A percentile compares a stretch with the other conserved stretches of the same genome.
These are phyloP conservation scores for Plasmodium malariae DNA, from an alignment of 169 alveolate genomes.

Conservation along the genomic window DNA sequence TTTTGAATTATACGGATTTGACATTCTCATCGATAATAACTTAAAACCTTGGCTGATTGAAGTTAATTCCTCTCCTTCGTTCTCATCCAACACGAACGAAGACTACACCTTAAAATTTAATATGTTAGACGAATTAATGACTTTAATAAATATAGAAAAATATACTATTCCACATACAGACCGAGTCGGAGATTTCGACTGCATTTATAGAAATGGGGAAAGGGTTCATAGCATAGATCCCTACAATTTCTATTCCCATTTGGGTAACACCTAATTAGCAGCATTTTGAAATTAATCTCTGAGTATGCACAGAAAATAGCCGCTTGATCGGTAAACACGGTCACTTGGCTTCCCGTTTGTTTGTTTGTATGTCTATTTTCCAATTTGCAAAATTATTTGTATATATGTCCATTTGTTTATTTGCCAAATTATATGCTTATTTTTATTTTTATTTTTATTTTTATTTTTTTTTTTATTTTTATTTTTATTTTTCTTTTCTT, in stretches of 20 bases:
- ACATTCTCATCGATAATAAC: slow-evolving; percentile 92
- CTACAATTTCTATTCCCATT: slow-evolving; percentile 17
- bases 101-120: slow-evolving; percentile 92
- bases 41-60: slow-evolving; percentile 97
- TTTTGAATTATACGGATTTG: slow-evolving; percentile 96
- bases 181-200: slow-evolving; percentile 66
- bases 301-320: too few species aligned
- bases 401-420: neutral
- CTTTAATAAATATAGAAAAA: slow-evolving; percentile 92
- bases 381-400: too few species aligned
- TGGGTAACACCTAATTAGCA: slow-evolving; percentile 36
- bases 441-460: neutral
- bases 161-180: slow-evolving; percentile 57
- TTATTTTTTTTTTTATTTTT: neutral
- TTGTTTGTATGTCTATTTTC: too few species aligned
- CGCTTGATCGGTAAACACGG: too few species aligned
- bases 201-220: slow-evolving; percentile 54
- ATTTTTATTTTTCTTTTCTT: neutral
- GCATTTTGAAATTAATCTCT: too few species aligned
- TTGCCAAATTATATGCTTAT: neutral
- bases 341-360: too few species aligned
- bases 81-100: slow-evolving; percentile 89
- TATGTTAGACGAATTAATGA: slow-evolving; percentile 92
- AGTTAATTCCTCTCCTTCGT: slow-evolving; percentile 95
- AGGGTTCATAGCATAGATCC: neutral